phyloP scores from a whole-genome alignment of 2,329 filamentous ascomycete species.

The Scolecobasidium constrictum region DNA sequence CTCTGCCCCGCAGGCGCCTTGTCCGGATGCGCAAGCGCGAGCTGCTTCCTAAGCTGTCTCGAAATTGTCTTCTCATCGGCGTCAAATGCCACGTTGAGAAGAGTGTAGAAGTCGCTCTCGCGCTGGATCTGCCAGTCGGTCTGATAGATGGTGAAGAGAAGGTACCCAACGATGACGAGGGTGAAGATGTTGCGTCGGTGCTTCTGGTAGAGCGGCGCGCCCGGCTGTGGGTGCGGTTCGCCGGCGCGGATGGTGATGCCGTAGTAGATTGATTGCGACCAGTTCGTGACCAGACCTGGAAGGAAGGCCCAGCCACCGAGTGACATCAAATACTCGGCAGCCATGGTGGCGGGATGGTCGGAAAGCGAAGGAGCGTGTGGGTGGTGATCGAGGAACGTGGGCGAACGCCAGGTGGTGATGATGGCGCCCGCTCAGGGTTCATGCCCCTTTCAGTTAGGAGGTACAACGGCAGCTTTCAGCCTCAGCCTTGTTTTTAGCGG shows the following conservation, averaged over 20 bases:
- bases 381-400: too few relatives aligned
- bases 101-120: constrained; percentile 66
- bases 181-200: constrained; percentile 79
- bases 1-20: constrained; percentile 38
- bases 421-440: too few relatives aligned
- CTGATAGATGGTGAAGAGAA: constrained; percentile 87
- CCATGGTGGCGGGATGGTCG: constrained; percentile 1
- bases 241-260: constrained; percentile 81
- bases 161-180: constrained; percentile 70
- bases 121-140: constrained; percentile 69
- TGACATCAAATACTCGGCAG: constrained; percentile 31
- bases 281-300: constrained; percentile 60
- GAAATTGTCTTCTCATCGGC: constrained; percentile 71
- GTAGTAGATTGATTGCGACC: constrained; percentile 75
- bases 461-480: too few relatives aligned
- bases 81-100: constrained; percentile 57
- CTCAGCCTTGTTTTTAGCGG: too few relatives aligned
- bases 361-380: background rate
- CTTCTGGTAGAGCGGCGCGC: constrained; percentile 54
- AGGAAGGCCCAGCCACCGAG: constrained; percentile 52
- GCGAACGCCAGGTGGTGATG: too few relatives aligned
- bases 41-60: constrained; percentile 69
- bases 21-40: constrained; percentile 67
- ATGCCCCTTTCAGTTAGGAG: too few relatives aligned
- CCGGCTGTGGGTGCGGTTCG: constrained; percentile 60